These are phyloP conservation scores for Penicillium griseofulvum DNA, from an alignment of 2,329 filamentous ascomycete genomes.

Conservation along the genomic window DNA sequence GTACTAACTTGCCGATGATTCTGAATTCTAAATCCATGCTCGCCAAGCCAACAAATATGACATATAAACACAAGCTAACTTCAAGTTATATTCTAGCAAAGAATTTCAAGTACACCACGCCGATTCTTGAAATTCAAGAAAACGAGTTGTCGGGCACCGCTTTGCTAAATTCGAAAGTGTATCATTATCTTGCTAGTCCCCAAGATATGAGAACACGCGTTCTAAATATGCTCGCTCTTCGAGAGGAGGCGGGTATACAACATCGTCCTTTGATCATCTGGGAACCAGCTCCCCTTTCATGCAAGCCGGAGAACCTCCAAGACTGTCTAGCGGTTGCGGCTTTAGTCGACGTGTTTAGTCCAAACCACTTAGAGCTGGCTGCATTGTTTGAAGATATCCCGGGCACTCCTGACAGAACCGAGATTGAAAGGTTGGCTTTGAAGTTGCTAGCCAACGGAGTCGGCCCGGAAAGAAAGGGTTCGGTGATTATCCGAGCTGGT, in stretches of 20 bases:
- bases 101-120: slow-evolving; percentile 23
- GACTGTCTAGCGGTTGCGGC: slow-evolving; percentile 13
- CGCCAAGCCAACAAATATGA: not conserved
- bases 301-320: slow-evolving; percentile 23
- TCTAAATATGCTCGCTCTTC: slow-evolving; percentile 16
- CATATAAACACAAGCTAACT: not conserved
- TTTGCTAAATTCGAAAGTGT: slow-evolving; percentile 14
- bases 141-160: slow-evolving; percentile 1
- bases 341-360: slow-evolving; percentile 36
- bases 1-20: not conserved
- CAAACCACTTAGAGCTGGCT: slow-evolving; percentile 40
- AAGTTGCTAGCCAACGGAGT: slow-evolving; percentile 13
- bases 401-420: not conserved
- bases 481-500: slow-evolving; percentile 31
- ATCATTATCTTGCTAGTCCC: slow-evolving; percentile 21
- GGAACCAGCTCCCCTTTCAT: slow-evolving; percentile 25
- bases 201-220: slow-evolving; percentile 12
- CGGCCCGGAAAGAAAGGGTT: slow-evolving; percentile 14
- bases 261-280: slow-evolving; percentile 22
- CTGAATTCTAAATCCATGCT: not conserved
- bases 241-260: slow-evolving; percentile 6
- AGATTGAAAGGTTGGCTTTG: slow-evolving; percentile 14
- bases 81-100: slow-evolving; percentile 17
- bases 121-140: slow-evolving; percentile 15
- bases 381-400: slow-evolving; percentile 16